Conservation (phyloP, 371 early-diverging fungal species). For the Umbelopsis sp. region DNA sequence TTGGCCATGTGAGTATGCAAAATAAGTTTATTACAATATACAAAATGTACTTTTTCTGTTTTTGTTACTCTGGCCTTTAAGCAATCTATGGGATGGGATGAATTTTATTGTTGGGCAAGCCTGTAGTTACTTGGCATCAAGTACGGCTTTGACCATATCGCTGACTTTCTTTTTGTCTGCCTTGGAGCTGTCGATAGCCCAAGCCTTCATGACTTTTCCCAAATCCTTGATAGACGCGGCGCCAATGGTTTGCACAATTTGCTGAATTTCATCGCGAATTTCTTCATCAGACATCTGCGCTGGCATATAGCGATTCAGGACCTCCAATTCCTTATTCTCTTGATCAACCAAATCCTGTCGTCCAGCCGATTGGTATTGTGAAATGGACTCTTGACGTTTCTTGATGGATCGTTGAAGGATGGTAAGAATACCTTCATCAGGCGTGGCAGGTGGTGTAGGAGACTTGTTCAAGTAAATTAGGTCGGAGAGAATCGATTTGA, state of each 20-base stretch:
- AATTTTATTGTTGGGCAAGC: background rate
- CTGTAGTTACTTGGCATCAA: constrained; percentile 19
- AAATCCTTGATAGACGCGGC: constrained; percentile 65
- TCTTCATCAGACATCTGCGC: constrained; percentile 67
- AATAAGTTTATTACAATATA: background rate
- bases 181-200: constrained; percentile 57
- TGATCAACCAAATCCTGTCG: constrained; percentile 68
- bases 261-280: constrained; percentile 62
- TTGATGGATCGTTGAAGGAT: constrained; percentile 77
- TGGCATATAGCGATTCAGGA: constrained; percentile 74
- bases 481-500: constrained; percentile 74
- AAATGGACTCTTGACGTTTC: constrained; percentile 72
- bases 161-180: constrained; percentile 74
- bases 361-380: constrained; percentile 60
- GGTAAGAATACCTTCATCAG: constrained; percentile 51
- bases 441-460: constrained; percentile 39
- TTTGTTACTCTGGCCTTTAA: background rate
- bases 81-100: background rate
- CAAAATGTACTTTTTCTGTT: background rate
- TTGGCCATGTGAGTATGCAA: background rate
- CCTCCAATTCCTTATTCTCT: constrained; percentile 62
- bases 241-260: constrained; percentile 55
- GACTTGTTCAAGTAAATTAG: constrained; percentile 75
- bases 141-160: constrained; percentile 61
- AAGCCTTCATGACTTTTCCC: constrained; percentile 80